Percentiles rank a stretch among this genome's conserved stretches.
phyloP scores from a whole-genome alignment of 2,329 filamentous ascomycete genomes.

The Ceratocystis eucalypticola region DNA sequence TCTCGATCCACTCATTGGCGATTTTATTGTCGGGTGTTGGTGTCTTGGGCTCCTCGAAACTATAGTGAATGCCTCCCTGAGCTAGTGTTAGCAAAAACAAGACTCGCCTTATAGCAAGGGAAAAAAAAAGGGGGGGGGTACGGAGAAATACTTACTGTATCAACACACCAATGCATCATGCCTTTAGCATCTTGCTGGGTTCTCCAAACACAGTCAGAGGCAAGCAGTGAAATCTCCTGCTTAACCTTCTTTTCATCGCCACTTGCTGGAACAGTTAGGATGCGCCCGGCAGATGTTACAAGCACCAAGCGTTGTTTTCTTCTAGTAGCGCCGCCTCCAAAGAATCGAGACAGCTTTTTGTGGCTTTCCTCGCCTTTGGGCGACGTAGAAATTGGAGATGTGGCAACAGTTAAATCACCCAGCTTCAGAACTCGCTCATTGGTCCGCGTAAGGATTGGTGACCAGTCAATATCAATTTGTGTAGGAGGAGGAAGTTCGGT shows the following conservation, averaged over 20 bases:
- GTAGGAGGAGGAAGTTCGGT: constrained; percentile 94
- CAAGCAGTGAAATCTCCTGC: constrained; percentile 73
- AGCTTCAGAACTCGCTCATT: constrained; percentile 93
- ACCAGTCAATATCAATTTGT: constrained; percentile 97
- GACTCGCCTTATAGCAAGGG: background rate
- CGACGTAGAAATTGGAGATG: constrained; percentile 57
- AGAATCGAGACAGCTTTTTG: constrained; percentile 87
- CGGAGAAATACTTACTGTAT: constrained; percentile 59
- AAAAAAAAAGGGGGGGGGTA: background rate
- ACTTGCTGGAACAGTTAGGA: constrained; percentile 79
- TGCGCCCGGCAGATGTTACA: constrained; percentile 80
- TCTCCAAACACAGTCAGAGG: constrained; percentile 62
- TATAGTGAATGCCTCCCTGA: constrained; percentile 76
- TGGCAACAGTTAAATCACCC: constrained; percentile 76
- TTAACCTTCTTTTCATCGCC: constrained; percentile 95
- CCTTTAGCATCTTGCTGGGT: constrained; percentile 77
- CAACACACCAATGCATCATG: constrained; percentile 74
- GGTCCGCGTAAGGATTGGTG: constrained; percentile 74
- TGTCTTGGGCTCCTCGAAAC: constrained; percentile 84
- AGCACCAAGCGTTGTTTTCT: constrained; percentile 88
- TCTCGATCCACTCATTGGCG: constrained; percentile 85
- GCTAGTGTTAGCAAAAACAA: constrained; percentile 7
- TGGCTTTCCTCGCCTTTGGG: constrained; percentile 60
- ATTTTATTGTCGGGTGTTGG: constrained; percentile 40
- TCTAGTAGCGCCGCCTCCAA: constrained; percentile 80